phyloP scores from a whole-genome alignment of 176 grass and related monocot genomes.

The Tillandsia leiboldiana region DNA sequence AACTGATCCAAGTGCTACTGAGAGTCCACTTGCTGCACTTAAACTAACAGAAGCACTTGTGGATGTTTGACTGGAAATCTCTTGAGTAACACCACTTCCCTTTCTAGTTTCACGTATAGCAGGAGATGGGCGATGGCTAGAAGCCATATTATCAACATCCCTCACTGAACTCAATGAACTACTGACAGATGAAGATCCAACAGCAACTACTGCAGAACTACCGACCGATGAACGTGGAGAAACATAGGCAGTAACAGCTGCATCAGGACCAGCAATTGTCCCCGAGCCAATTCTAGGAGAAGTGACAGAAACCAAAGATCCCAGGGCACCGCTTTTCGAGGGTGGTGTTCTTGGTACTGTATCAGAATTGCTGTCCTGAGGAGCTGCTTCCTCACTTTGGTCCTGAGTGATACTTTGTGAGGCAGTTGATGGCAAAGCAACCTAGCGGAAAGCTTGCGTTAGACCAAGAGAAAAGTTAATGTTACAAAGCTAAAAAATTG shows the following conservation, averaged over 20 bases:
- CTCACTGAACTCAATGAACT: slow-evolving; percentile 45
- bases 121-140: slow-evolving; percentile 58
- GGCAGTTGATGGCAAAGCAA: slow-evolving; percentile 36
- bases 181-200: slow-evolving; percentile 30
- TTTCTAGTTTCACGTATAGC: slow-evolving; percentile 48
- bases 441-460: slow-evolving; percentile 19
- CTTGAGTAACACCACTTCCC: slow-evolving; percentile 50
- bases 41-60: neutral
- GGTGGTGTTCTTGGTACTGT: slow-evolving; percentile 47
- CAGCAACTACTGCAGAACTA: slow-evolving; percentile 32
- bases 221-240: slow-evolving; percentile 27
- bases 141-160: slow-evolving; percentile 70
- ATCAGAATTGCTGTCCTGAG: slow-evolving; percentile 62
- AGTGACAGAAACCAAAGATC: slow-evolving; percentile 2
- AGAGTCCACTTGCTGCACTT: slow-evolving; percentile 5
- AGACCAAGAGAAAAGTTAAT: neutral
- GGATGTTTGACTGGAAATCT: slow-evolving; percentile 27
- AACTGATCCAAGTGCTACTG: slow-evolving; percentile 16
- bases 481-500: neutral
- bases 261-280: slow-evolving; percentile 8
- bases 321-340: slow-evolving; percentile 48
- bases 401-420: slow-evolving; percentile 53
- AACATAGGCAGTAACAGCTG: slow-evolving; percentile 34
- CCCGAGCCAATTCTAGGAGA: slow-evolving; percentile 32
- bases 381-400: slow-evolving; percentile 46